A percentile compares a stretch with the other conserved stretches of the same genome.
Conservation (phyloP, 2,329 filamentous ascomycete genomes). For the Hypoxylon sp. region DNA sequence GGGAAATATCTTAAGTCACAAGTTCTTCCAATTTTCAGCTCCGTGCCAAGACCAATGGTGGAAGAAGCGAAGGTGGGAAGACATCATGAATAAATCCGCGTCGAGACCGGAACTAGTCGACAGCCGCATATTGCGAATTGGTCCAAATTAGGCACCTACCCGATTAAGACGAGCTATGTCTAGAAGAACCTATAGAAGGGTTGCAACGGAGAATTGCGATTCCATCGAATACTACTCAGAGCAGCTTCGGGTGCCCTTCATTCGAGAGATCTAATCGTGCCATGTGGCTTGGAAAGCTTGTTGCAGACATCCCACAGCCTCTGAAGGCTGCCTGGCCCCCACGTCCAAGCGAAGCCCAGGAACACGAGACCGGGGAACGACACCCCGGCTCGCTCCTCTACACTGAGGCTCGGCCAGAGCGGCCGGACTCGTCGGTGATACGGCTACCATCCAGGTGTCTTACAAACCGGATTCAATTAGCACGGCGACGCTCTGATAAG, state of each 20-base stretch:
- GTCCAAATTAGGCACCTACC: constrained; percentile 4
- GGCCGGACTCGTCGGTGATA: constrained; percentile 7
- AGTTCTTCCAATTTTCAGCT: no score
- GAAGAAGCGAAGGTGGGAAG: not conserved
- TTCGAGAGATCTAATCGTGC: constrained; percentile 15
- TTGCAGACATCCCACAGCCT: constrained; percentile 1
- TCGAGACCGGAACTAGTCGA: constrained; percentile 11
- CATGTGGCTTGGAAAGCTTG: constrained; percentile 15
- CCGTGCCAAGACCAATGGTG: not conserved
- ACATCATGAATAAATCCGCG: not conserved
- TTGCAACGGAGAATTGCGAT: not conserved
- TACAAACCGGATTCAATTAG: constrained; percentile 1
- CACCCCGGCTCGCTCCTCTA: not conserved
- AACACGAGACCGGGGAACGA: constrained; percentile 3
- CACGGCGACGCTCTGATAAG: constrained; percentile 10
- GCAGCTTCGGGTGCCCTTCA: constrained; percentile 13
- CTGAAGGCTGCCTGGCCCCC: constrained; percentile 24
- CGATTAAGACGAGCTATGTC: not conserved
- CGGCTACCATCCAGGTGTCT: not conserved
- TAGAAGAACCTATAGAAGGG: not conserved
- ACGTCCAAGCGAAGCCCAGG: not conserved
- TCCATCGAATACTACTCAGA: not conserved
- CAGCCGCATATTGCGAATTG: constrained; percentile 3
- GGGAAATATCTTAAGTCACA: no score
- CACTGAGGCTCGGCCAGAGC: constrained; percentile 16